Evolutionary conservation across 169 alveolate species (phyloP).

Genomic region (Plasmodium yoelii): DNA sequence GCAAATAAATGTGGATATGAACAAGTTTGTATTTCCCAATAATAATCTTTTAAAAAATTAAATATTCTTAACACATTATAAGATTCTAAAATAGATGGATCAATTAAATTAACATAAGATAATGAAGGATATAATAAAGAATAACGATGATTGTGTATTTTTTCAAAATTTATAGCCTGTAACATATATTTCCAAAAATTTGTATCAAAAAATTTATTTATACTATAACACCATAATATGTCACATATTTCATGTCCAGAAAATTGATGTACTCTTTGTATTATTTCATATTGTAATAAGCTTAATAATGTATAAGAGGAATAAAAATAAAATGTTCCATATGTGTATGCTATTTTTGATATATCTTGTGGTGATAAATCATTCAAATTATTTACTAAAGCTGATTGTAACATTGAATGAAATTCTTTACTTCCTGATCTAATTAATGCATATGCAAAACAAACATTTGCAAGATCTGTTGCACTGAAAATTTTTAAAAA

Average conservation of each 20-base stretch:
- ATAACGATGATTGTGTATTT: constrained; percentile 44
- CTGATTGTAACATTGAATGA: constrained; percentile 47
- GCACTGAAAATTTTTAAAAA: constrained; percentile 37
- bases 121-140: constrained; percentile 61
- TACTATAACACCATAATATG: constrained; percentile 70
- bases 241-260: constrained; percentile 47
- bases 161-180: constrained; percentile 48
- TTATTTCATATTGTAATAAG: constrained; percentile 63
- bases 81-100: constrained; percentile 59
- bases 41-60: constrained; percentile 37
- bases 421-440: constrained; percentile 66
- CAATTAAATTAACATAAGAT: constrained; percentile 57
- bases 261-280: constrained; percentile 72
- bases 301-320: constrained; percentile 59
- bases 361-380: constrained; percentile 74
- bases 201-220: constrained; percentile 47
- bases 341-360: constrained; percentile 55
- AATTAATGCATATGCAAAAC: constrained; percentile 55
- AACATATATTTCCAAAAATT: constrained; percentile 57
- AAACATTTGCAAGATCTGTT: constrained; percentile 60
- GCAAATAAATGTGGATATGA: constrained; percentile 50
- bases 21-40: constrained; percentile 33
- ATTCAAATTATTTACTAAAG: constrained; percentile 26
- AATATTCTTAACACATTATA: constrained; percentile 51
- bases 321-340: constrained; percentile 49